These are phyloP conservation scores for Sclerospora graminicola DNA, from an alignment of 352 stramenopile genomes.

Conservation along the genomic window DNA sequence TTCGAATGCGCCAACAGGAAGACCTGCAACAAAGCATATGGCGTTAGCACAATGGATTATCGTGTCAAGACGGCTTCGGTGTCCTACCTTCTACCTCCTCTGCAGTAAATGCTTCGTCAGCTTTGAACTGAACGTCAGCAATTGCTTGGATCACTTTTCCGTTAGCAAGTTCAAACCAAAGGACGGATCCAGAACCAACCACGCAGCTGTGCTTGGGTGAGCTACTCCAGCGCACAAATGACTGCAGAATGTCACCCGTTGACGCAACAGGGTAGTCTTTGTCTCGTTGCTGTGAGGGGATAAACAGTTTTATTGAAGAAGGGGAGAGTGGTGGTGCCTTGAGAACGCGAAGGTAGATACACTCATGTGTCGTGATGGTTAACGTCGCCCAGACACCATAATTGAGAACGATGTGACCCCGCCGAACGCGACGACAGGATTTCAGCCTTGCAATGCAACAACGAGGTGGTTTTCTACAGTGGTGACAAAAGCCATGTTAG, in stretches of 20 bases:
- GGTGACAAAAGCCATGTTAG: not conserved
- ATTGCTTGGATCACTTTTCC: conserved; percentile 16
- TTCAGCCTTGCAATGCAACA: conserved; percentile 36
- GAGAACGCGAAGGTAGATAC: conserved; percentile 48
- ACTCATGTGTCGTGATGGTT: conserved; percentile 10
- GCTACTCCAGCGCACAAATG: conserved; percentile 26
- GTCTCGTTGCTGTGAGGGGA: conserved; percentile 6
- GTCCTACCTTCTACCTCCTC: conserved; percentile 39
- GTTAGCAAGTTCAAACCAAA: conserved; percentile 11
- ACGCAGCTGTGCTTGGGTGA: conserved; percentile 9
- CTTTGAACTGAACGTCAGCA: conserved; percentile 33
- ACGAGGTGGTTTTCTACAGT: conserved; percentile 6
- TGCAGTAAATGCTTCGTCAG: conserved; percentile 26
- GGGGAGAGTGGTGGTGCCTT: conserved; percentile 33
- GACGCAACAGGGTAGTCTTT: conserved; percentile 1
- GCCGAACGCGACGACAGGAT: conserved; percentile 22
- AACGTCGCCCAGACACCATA: conserved; percentile 10
- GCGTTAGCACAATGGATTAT: not conserved
- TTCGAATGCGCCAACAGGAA: conserved; percentile 40
- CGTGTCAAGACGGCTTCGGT: not conserved
- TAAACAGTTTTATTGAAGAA: conserved; percentile 18
- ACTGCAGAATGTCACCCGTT: conserved; percentile 13
- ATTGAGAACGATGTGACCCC: conserved; percentile 28
- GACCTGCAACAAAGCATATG: conserved; percentile 19
- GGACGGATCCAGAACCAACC: conserved; percentile 24